Evolutionary conservation across 2,329 filamentous ascomycete species (phyloP), one percentile per base, ranked within the genome.

Genomic region (Ascochyta clinopodiicola): DNA sequence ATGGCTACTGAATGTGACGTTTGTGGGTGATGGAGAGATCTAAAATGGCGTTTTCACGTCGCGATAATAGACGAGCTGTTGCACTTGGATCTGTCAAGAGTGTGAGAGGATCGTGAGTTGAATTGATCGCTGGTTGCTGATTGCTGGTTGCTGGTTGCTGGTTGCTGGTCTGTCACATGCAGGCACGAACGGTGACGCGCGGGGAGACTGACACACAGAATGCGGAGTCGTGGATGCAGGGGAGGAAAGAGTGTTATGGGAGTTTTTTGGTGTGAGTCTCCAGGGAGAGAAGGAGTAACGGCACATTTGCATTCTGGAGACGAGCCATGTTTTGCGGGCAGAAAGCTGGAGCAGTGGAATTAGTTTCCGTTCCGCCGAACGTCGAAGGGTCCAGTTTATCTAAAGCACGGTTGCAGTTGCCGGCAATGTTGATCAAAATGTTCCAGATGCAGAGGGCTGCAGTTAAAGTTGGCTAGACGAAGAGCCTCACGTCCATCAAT

Each of bases 141-240:
- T 24, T 24, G 22, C 6, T 24, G 22, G 22, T 24, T 24, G 22
- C 6, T 40, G 24, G 37, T 22, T 22, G 17, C 12, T 21, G 43
- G 44, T 43, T 37, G 40, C 24, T 49, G 51, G 38, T 21, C 57
- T 61, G 56, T 72, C 68, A 71, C 67, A 72, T 71, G 70, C 66
- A 56, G 64, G 58, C 46, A 51, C 44, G 48, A 52, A 36, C 56
- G 37, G 53, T 65, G 58, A 64, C 57, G 60, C 49, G 63, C 44
- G 56, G 52, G 48, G 40, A 25, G 15, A 40, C 38, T 49, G 31
- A 50, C 35, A 44, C 47, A 56, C 59, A 43, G 44, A 13, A 50
- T 44, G 51, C 53, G 55, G 63, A 52, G 49, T 48, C 17, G 22
- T 36, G 17, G 36, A 50, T 15, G 48, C 13, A 35, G 42, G 17